These are phyloP conservation scores for Magnusiomyces tetraspermus DNA, from an alignment of 1,139 yeast species.

Conservation along the genomic window DNA sequence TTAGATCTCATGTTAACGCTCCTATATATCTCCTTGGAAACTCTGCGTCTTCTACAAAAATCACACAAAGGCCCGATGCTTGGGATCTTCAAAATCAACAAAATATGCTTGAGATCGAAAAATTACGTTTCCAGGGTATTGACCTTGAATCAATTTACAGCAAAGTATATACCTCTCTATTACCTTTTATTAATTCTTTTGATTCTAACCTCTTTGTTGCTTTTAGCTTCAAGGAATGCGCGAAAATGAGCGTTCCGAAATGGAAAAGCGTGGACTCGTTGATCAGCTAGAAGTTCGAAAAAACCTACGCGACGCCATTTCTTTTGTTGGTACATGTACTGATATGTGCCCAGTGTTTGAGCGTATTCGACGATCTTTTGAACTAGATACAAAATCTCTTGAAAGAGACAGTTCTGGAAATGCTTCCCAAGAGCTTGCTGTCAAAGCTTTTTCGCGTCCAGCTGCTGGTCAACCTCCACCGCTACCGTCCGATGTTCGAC, in stretches of 20 bases:
- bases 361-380: slow-evolving; percentile 77
- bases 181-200: neutral
- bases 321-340: slow-evolving; percentile 76
- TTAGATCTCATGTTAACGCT: slow-evolving; percentile 3
- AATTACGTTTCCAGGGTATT: slow-evolving; percentile 23
- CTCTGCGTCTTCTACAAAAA: slow-evolving; percentile 3
- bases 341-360: slow-evolving; percentile 97
- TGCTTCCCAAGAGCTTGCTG: slow-evolving; percentile 56
- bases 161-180: slow-evolving; percentile 3
- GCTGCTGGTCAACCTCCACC: slow-evolving; percentile 99
- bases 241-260: slow-evolving; percentile 62
- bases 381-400: slow-evolving; percentile 71
- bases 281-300: slow-evolving; percentile 82
- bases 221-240: slow-evolving; percentile 54
- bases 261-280: slow-evolving; percentile 77
- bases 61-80: slow-evolving; percentile 19
- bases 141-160: slow-evolving; percentile 48
- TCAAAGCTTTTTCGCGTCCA: slow-evolving; percentile 92
- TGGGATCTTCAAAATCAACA: slow-evolving; percentile 55
- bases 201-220: neutral
- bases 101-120: slow-evolving; percentile 39
- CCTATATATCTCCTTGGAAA: slow-evolving; percentile 8
- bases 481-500: slow-evolving; percentile 92
- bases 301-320: slow-evolving; percentile 74
- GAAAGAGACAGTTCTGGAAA: slow-evolving; percentile 54